phyloP scores from a whole-genome alignment of 805 yeast species.

The Torulaspora indica region DNA sequence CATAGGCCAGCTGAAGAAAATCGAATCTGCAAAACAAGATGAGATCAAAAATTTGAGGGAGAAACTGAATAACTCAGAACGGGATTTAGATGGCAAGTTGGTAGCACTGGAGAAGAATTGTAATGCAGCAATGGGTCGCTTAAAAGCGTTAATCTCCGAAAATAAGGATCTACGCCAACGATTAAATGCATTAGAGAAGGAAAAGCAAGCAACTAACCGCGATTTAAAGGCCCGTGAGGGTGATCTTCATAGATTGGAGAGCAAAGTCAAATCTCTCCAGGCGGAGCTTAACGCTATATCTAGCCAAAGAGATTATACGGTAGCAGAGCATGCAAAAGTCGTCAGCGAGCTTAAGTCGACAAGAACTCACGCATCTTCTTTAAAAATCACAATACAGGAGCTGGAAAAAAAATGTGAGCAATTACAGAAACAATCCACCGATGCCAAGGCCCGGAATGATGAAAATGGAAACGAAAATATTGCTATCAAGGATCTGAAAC shows the following conservation, averaged over 20 bases:
- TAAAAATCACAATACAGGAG: slow-evolving; percentile 32
- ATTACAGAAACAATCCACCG: slow-evolving; percentile 35
- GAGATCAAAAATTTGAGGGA: slow-evolving; percentile 34
- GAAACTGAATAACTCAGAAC: slow-evolving; percentile 32
- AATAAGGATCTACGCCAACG: slow-evolving; percentile 42
- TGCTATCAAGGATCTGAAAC: slow-evolving; percentile 38
- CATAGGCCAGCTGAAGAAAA: slow-evolving; percentile 12
- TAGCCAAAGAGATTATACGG: slow-evolving; percentile 32
- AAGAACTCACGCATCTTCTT: slow-evolving; percentile 26
- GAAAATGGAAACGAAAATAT: slow-evolving; percentile 27
- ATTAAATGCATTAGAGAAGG: slow-evolving; percentile 37
- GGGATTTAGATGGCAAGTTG: slow-evolving; percentile 38
- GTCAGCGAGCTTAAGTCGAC: slow-evolving; percentile 28
- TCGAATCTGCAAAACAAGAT: slow-evolving; percentile 30
- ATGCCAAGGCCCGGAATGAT: slow-evolving; percentile 23
- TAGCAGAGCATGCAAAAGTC: slow-evolving; percentile 29
- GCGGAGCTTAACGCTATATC: slow-evolving; percentile 28
- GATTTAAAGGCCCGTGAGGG: slow-evolving; percentile 37
- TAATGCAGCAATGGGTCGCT: slow-evolving; percentile 35
- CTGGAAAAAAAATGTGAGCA: slow-evolving; percentile 40
- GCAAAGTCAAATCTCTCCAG: slow-evolving; percentile 27
- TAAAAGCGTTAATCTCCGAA: slow-evolving; percentile 41
- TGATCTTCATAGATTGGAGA: slow-evolving; percentile 34
- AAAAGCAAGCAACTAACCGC: slow-evolving; percentile 36
- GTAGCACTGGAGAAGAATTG: slow-evolving; percentile 34